Base-by-base conservation (phyloP, 768 basidiomycete genomes). In the Suillus ampliporus region DNA sequence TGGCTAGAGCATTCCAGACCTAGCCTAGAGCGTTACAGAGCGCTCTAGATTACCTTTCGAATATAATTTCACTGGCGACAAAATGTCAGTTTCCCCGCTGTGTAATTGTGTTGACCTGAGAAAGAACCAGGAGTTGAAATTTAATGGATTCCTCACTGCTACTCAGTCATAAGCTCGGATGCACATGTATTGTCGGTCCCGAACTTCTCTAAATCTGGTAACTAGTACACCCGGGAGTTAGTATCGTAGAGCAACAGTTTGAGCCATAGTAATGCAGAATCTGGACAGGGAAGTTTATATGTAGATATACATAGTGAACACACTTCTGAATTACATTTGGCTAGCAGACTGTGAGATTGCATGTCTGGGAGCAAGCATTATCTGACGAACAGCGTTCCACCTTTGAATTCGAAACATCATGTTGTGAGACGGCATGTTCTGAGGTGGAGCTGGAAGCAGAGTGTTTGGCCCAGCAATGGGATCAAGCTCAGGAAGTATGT, bases 401-500 rank as follows among this genome's bases (percentile, higher is more conserved):
- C 10, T 23, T 6, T 54, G 53, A n/a, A n/a, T n/a, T n/a, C 50
- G 38, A 38, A 37, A 37, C 5, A 23, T 15, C 21, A 54, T 54
- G 10, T 38, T 38, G 10, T 54, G 53, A 23, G 37, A 21, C 3
- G 37, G 15, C 21, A 38, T 23, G 37, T 54, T 38, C 5, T 26
- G 53, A 38, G 21, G 53, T 17, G 23, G 53, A 11, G 14, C 4
- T 26, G 37, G 17, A 5, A 38, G 53, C 23, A 23, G 37, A 26
- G 15, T 21, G 3, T 38, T 54, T 38, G 37, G 37, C 10, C 53
- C 53, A 37, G 37, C 23, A 26, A 54, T 23, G 15, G 37, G 23
- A 21, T 54, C 15, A 8, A 54, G 53, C 38, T 38, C 53, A 3
- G 59, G 59, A 28, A 60, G 50, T 19, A 60, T 60, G 37, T 60